phyloP scores from a whole-genome alignment of 345 rosid genomes.

The Noccaea bulbosa region DNA sequence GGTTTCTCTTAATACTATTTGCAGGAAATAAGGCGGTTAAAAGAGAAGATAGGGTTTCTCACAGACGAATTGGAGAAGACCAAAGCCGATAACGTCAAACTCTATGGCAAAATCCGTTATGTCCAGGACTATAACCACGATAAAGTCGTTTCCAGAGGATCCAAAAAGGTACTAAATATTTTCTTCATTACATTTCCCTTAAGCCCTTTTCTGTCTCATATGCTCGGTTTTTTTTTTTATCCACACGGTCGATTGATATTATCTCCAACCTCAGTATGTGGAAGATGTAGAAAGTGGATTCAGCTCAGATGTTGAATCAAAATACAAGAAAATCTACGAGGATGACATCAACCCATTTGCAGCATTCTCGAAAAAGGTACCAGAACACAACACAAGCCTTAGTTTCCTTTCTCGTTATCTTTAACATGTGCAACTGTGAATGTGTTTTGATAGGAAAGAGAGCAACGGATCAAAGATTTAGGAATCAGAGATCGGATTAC shows the following conservation, averaged over 20 bases:
- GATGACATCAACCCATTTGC: conserved; percentile 99
- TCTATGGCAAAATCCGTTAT: conserved; percentile 95
- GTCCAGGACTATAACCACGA: conserved; percentile 93
- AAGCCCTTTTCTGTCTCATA: neutral
- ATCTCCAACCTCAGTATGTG: conserved; percentile 52
- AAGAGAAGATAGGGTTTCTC: conserved; percentile 77
- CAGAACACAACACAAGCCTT: neutral
- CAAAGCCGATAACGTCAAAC: conserved; percentile 95
- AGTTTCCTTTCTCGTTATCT: neutral
- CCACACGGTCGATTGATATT: conserved; percentile 20
- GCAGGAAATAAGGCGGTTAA: conserved; percentile 91
- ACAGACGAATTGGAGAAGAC: conserved; percentile 82
- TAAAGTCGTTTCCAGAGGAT: conserved; percentile 93
- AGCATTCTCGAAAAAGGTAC: conserved; percentile 96
- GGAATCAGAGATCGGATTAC: conserved; percentile 97
- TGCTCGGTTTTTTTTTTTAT: conserved; percentile 21
- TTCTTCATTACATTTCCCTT: neutral
- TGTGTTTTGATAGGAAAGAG: conserved; percentile 64
- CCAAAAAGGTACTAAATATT: conserved; percentile 67
- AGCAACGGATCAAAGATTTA: conserved; percentile 92
- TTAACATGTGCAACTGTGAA: neutral
- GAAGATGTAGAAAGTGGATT: conserved; percentile 97
- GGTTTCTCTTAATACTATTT: conserved; percentile 5
- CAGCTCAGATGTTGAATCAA: conserved; percentile 89
- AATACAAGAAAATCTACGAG: conserved; percentile 97